Base-by-base conservation (phyloP, 768 basidiomycete species). In the Phlegmacium glaucopus region DNA sequence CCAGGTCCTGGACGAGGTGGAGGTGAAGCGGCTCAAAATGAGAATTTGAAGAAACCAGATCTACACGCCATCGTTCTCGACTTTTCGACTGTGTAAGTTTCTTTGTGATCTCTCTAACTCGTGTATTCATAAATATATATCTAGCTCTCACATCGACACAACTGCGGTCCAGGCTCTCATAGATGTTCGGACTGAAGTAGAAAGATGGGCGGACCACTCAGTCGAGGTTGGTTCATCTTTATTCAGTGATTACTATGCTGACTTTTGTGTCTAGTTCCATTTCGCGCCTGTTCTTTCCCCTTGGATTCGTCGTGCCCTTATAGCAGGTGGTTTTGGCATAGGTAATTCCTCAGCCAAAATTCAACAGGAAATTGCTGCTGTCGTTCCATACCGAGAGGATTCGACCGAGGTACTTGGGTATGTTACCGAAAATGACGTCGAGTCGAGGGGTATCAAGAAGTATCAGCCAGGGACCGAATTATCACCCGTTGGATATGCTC, bases 211-310 rank as follows among this genome's bases (percentile, higher is more conserved):
- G 8, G 79, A 93, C 57, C 77, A 74, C 50, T 75, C 82, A 4
- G 78, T 92, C 1, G 87, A 90, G 71, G 85, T 85, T 26, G 54
- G 71, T 60, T 22, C 22, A 22, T 22, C 2, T 5, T 5, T 22
- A 3, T 5, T 22, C 22, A 22, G 22, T 22, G 22, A 22, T 22
- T 22, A 22, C 5, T 5, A 22, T 22, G 26, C 39, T 30, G 25
- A 47, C 30, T 36, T 49, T 29, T 35, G 9, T 27, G 28, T 17
- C 48, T 9, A 92, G 79, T 98, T 96, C 77, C 95, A 98, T 71
- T 99, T 99, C 63, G 87, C 91, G 4, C 82, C 88, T 29, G 75
- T 97, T 29, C 80, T 94, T 45, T 93, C 91, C 1, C 93, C 93
- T 0, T 99, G 94, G 95, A 90, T 92, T 49, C 82, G 87, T 45